These are phyloP conservation scores for Thinopyrum elongatum DNA, from an alignment of 176 grass and related monocot genomes.

Conservation along the genomic window DNA sequence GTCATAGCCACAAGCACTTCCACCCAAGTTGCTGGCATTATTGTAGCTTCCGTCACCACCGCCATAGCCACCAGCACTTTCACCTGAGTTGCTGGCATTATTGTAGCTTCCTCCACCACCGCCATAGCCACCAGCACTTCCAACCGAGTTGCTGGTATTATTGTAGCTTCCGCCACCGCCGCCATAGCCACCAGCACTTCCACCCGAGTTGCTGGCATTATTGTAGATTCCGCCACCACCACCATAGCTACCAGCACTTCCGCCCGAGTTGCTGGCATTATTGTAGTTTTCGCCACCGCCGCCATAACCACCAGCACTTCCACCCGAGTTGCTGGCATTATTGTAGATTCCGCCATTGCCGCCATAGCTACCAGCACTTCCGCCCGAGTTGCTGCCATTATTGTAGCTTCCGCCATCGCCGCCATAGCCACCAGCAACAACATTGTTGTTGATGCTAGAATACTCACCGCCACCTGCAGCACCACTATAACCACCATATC, in stretches of 20 bases:
- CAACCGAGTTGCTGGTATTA: not conserved
- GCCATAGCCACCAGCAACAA: slow-evolving; percentile 20
- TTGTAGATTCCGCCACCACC: not conserved
- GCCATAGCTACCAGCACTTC: not conserved
- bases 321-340: not conserved
- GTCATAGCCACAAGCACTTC: not conserved
- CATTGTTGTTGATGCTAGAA: slow-evolving; percentile 5
- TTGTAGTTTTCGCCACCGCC: slow-evolving; percentile 11
- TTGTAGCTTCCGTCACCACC: not conserved
- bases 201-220: not conserved
- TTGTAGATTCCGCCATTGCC: not conserved
- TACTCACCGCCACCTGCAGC: slow-evolving; percentile 18
- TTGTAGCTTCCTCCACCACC: not conserved
- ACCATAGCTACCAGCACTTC: slow-evolving; percentile 20
- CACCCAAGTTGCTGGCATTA: not conserved
- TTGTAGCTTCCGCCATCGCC: not conserved
- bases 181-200: not conserved
- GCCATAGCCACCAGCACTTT: not conserved
- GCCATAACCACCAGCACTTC: not conserved
- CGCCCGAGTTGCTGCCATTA: not conserved
- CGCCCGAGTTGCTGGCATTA: slow-evolving; percentile 1
- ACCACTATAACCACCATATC: slow-evolving; percentile 15
- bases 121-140: no score
- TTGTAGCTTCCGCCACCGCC: slow-evolving; percentile 4
- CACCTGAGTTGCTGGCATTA: not conserved